Conservation (phyloP, 2,329 filamentous ascomycete species). For the Alternaria arborescens region DNA sequence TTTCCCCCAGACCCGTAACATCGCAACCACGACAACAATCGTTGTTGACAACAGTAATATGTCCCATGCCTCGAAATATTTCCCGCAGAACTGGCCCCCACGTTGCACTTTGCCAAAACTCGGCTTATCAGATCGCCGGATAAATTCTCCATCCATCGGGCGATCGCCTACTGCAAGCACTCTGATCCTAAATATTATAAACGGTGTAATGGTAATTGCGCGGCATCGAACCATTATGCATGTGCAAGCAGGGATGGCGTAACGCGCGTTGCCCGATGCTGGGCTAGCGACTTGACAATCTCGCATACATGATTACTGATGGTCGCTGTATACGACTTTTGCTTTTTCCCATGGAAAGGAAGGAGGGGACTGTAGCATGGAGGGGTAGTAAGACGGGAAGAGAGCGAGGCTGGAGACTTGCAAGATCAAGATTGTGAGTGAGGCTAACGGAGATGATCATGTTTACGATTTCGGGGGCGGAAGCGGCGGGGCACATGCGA, state of each 20-base stretch:
- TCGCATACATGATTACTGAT: neutral
- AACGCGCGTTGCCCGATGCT: neutral
- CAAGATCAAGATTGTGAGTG: neutral
- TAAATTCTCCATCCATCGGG: constrained; percentile 2
- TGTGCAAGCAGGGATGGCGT: constrained; percentile 1
- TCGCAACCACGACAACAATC: neutral
- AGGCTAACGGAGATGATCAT: neutral
- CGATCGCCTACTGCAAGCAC: constrained; percentile 10
- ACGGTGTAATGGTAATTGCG: neutral
- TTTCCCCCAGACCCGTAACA: neutral
- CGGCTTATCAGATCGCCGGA: neutral
- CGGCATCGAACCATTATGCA: constrained; percentile 11
- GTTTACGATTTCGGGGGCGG: neutral
- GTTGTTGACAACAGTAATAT: neutral
- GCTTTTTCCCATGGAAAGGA: neutral
- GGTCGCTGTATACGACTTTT: neutral
- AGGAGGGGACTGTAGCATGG: neutral
- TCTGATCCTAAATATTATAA: neutral
- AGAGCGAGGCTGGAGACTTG: neutral
- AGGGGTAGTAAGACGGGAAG: neutral
- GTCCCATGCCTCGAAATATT: neutral
- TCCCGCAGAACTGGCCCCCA: neutral
- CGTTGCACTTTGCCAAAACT: neutral
- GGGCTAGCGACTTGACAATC: neutral
- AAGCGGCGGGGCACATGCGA: constrained; percentile 1